These are phyloP conservation scores for Dovyalis caffra DNA, from an alignment of 345 rosid species.

Conservation along the genomic window DNA sequence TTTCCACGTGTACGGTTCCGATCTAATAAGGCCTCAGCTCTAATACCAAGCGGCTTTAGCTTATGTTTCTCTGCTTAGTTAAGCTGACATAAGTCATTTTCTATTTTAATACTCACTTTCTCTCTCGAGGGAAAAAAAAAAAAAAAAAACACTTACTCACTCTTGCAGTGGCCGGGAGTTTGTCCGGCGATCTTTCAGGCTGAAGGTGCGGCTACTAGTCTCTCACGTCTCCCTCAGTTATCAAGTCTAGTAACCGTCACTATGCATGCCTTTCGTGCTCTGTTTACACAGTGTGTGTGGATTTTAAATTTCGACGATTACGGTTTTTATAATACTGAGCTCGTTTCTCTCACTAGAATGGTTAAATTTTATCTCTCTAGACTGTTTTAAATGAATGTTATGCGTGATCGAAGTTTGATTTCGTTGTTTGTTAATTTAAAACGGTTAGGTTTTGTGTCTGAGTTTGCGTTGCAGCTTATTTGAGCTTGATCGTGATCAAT, in stretches of 20 bases:
- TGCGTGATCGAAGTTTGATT: slow-evolving; percentile 3
- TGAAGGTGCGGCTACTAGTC: background rate
- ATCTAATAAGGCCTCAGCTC: too few species aligned
- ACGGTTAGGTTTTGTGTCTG: slow-evolving; percentile 3
- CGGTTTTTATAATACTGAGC: background rate
- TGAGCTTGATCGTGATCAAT: background rate
- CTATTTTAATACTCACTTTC: background rate
- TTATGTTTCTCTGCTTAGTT: background rate
- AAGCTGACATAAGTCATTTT: background rate
- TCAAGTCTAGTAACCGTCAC: background rate
- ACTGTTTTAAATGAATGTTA: background rate
- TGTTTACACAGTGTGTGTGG: background rate
- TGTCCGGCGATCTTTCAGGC: slow-evolving; percentile 12
- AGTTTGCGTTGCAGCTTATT: background rate
- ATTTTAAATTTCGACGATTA: background rate
- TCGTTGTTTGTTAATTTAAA: background rate
- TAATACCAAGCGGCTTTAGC: background rate
- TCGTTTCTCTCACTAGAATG: background rate
- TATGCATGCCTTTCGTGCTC: background rate
- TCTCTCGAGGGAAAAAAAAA: background rate
- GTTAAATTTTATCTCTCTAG: background rate
- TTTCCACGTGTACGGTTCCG: background rate
- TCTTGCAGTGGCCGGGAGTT: background rate
- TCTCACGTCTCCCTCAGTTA: background rate
- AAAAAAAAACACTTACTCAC: background rate